Evolutionary conservation across 169 alveolate species (phyloP).

Genomic region (Cystoisospora suis): DNA sequence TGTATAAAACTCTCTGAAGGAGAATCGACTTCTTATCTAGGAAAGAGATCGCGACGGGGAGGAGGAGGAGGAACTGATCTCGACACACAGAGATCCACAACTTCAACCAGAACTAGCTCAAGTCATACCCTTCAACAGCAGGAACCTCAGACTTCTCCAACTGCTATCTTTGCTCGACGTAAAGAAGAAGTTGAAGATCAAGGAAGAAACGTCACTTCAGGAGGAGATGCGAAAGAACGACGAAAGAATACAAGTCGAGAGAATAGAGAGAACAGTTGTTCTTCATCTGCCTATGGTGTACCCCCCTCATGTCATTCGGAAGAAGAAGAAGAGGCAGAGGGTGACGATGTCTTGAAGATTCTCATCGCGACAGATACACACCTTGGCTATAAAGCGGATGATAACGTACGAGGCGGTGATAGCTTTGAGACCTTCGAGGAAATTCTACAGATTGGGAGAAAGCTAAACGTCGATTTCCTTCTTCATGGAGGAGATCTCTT

Average conservation of each 20-base stretch:
- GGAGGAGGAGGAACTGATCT: too few relatives aligned
- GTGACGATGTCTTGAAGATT: conserved; percentile 62
- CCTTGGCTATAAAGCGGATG: conserved; percentile 88
- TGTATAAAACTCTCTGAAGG: too few relatives aligned
- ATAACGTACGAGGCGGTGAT: conserved; percentile 85
- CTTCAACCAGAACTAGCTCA: too few relatives aligned
- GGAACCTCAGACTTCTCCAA: too few relatives aligned
- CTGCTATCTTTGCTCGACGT: too few relatives aligned
- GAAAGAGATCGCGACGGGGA: too few relatives aligned
- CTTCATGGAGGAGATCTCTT: conserved; percentile 94
- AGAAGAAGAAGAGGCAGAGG: conserved; percentile 14
- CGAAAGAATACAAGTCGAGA: not conserved
- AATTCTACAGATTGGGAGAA: conserved; percentile 82
- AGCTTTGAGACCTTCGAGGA: conserved; percentile 91
- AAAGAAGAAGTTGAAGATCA: too few relatives aligned
- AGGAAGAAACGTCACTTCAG: not conserved
- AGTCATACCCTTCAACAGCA: too few relatives aligned
- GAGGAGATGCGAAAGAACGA: not conserved
- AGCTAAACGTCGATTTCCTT: conserved; percentile 84
- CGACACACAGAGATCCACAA: too few relatives aligned
- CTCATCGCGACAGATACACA: conserved; percentile 93
- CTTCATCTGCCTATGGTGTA: too few relatives aligned
- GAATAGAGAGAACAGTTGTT: not conserved
- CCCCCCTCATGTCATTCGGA: too few relatives aligned
- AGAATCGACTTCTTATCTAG: too few relatives aligned